Evolutionary conservation across 495 filamentous ascomycete genomes (phyloP).

Genomic region (Penicillium daleae): DNA sequence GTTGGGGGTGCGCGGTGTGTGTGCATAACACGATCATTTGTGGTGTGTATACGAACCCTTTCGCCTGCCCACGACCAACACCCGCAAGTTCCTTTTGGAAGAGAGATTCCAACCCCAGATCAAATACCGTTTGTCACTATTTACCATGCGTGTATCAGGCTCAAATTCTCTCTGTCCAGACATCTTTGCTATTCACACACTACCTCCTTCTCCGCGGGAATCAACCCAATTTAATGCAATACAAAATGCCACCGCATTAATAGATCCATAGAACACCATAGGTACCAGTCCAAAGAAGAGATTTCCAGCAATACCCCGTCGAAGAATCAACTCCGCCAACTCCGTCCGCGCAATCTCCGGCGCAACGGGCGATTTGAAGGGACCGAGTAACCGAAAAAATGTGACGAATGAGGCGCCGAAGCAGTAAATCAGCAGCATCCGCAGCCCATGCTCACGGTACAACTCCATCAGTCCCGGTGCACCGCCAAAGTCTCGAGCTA

Average conservation of each 20-base stretch:
- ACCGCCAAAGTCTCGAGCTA: constrained; percentile 21
- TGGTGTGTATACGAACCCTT: neutral
- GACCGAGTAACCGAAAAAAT: constrained; percentile 19
- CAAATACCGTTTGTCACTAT: too few relatives aligned
- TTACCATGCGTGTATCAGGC: neutral
- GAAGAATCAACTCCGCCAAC: constrained; percentile 19
- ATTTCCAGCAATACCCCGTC: constrained; percentile 16
- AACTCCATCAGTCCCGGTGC: constrained; percentile 18
- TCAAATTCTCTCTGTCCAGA: neutral
- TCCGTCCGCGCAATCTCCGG: constrained; percentile 21
- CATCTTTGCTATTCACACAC: neutral
- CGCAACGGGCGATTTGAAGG: constrained; percentile 21
- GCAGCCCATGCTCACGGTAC: constrained; percentile 18
- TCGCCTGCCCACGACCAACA: neutral
- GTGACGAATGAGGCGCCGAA: constrained; percentile 25
- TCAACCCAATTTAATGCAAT: constrained; percentile 17
- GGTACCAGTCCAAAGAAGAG: constrained; percentile 21
- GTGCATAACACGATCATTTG: neutral
- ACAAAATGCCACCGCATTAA: constrained; percentile 18
- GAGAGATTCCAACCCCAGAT: neutral
- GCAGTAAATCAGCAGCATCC: constrained; percentile 17
- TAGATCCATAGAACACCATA: constrained; percentile 21
- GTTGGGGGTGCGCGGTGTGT: neutral
- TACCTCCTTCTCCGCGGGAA: neutral
- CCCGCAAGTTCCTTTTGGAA: neutral